Base-by-base conservation (phyloP, 2,329 filamentous ascomycete species). In the Penicillium sp. region DNA sequence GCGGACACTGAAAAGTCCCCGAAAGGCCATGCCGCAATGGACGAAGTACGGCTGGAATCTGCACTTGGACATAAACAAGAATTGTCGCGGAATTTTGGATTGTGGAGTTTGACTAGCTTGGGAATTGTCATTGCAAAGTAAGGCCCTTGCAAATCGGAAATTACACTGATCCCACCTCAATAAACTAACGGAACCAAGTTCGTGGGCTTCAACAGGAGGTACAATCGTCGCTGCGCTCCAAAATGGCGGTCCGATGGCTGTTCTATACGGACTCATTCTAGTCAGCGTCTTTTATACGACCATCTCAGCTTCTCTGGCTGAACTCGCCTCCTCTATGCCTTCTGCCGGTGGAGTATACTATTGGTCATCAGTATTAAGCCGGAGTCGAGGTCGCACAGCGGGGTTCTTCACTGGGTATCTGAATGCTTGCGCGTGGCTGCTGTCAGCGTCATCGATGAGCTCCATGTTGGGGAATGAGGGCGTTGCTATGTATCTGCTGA, bases 181-280 rank as follows among this genome's bases (percentile, higher is more conserved):
- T 12, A 23, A 21, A 42, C 54, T 62, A 46, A 59, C 49, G 21
- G 1, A 4, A 19, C 38, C 29, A 38, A 86, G 84, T 61, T 83
- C 84, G 4, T 87, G 84, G 84, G 78, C 83, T 33, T 81, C 83
- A 5, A 72, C 85, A n/a, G 84, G 83, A 19, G 84, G 84, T 3
- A 85, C 83, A 0, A 74, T 74, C 37, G 75, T 80, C 13, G 75
- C 82, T 31, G 80, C 82, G 29, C 80, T 85, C 49, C 80, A 80
- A 65, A 85, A 86, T 72, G 84, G 84, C 41, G 84, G 84, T 0
- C 82, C 84, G 0, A 82, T 84, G 7, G 83, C 83, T 0, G 81
- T 86, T 0, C 65, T 86, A 0, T 86, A 85, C 67, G 83, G 85
- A 61, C 82, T 86, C n/a, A 67, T 77, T 38, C 62, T 71, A 2